Base-by-base conservation (phyloP, 768 basidiomycete species). In the Gyrodon lividus region DNA sequence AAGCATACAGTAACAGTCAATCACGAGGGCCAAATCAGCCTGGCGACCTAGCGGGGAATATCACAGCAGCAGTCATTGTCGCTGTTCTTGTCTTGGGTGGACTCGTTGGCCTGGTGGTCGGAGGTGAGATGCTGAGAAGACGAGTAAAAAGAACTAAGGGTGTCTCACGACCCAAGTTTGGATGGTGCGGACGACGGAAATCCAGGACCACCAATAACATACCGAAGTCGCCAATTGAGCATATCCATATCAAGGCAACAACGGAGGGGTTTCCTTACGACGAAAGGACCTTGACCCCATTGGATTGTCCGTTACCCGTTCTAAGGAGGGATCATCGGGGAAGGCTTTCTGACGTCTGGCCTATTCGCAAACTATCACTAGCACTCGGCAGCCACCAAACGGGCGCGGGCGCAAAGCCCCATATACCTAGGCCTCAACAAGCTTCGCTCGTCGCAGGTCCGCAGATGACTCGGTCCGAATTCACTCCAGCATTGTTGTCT, bases 391-490 rank as follows among this genome's bases (percentile, higher is more conserved):
- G 30, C 46, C 57, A 50, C 35, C 50, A 41, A 46, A 45, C 53
- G 5, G 26, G 47, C 22, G 41, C 53, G 7, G 26, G 47, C 22
- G 41, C 52, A 10, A 52, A 45, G 17, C 54, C 40, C 38, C 22
- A n/a, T 13, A 34, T 35, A 16, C 42, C n/a, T 14, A 16, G 30
- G 16, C 30, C 24, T 28, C 57, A 40, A 43, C 24, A 33, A 19
- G 23, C 38, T 4, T 24, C 52, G 2, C 35, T 40, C 4, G 35
- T 8, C 20, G 22, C 43, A 10, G 46, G 12, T 17, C 56, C 55
- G 10, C 61, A 57, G 40, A 64, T 67, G 34, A 70, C 68, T 17
- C 66, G 66, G 67, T 69, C 67, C 42, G 57, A 62, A 46, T 68
- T 70, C 43, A 50, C 64, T 7, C 55, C 56, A 3, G 58, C 50